A percentile compares a stretch with the other conserved stretches of the same genome.
Evolutionary conservation across 1,284 basidiomycete species (phyloP).

Genomic region (Sanghuangporus sanghuang): DNA sequence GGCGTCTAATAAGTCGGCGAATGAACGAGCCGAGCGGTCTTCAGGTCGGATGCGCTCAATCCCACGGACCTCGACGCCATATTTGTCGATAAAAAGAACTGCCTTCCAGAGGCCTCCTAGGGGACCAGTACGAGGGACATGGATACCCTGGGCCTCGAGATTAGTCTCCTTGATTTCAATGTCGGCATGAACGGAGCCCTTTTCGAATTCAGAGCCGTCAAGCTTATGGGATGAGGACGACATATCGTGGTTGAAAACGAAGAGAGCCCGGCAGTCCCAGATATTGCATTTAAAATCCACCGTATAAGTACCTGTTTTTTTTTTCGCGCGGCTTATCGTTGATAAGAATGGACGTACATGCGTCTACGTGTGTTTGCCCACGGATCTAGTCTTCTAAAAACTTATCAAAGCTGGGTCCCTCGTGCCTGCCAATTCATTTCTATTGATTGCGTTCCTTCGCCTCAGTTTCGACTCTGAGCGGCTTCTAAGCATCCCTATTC

Average conservation of each 20-base stretch:
- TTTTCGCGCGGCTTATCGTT: no score
- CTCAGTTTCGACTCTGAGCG: no score
- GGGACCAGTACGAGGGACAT: slow-evolving; percentile 8
- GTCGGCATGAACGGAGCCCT: slow-evolving; percentile 4
- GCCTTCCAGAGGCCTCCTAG: slow-evolving; percentile 22
- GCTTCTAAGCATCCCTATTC: no score
- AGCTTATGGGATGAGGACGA: neutral
- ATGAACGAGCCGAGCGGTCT: slow-evolving; percentile 18
- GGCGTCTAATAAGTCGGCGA: slow-evolving; percentile 17
- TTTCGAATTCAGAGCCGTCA: slow-evolving; percentile 4
- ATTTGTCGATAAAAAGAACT: slow-evolving; percentile 24
- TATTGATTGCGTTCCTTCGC: no score
- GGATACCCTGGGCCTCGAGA: slow-evolving; percentile 15
- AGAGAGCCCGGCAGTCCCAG: no score
- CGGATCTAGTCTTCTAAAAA: no score
- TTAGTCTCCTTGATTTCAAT: slow-evolving; percentile 13
- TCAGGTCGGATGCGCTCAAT: slow-evolving; percentile 27
- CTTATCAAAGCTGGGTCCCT: no score
- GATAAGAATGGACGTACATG: no score
- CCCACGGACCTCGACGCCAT: slow-evolving; percentile 27
- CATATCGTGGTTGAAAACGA: neutral
- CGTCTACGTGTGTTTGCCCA: no score
- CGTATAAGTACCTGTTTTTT: no score
- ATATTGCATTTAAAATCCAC: no score
- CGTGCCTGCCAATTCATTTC: no score